phyloP scores from a whole-genome alignment of 495 filamentous ascomycete species.

The Thozetella sp. region DNA sequence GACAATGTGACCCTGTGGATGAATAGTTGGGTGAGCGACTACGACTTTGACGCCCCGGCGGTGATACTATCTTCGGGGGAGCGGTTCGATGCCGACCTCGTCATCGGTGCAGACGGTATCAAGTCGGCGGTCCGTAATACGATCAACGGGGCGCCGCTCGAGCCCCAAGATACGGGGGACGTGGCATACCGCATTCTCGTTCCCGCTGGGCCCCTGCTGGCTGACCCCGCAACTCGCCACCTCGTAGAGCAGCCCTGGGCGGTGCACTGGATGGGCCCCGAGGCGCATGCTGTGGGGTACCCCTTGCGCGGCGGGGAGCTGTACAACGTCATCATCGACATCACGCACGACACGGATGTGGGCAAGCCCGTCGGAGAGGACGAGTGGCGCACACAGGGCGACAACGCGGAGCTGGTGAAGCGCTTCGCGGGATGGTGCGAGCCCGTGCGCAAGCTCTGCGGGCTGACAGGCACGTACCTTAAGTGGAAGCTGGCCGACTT shows the following conservation, averaged over 20 bases:
- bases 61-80: slow-evolving; percentile 32
- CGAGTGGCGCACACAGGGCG: slow-evolving; percentile 31
- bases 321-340: slow-evolving; percentile 46
- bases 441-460: slow-evolving; percentile 35
- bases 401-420: slow-evolving; percentile 33
- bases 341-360: slow-evolving; percentile 27
- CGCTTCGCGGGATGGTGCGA: slow-evolving; percentile 40
- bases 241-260: slow-evolving; percentile 27
- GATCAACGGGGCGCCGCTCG: slow-evolving; percentile 38
- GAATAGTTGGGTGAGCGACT: slow-evolving; percentile 21
- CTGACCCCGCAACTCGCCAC: slow-evolving; percentile 37
- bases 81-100: slow-evolving; percentile 38
- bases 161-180: slow-evolving; percentile 53
- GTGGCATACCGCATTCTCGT: slow-evolving; percentile 57
- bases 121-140: slow-evolving; percentile 45
- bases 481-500: slow-evolving; percentile 35
- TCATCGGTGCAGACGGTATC: slow-evolving; percentile 56
- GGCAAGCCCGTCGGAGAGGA: slow-evolving; percentile 28
- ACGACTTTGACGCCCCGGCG: slow-evolving; percentile 37
- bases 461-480: slow-evolving; percentile 29
- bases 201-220: slow-evolving; percentile 39
- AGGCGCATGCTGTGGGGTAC: slow-evolving; percentile 48
- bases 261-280: slow-evolving; percentile 45
- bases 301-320: slow-evolving; percentile 41
- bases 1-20: slow-evolving; percentile 32